phyloP scores from a whole-genome alignment of 78 protist species.

The Cyanophora paradoxa region DNA sequence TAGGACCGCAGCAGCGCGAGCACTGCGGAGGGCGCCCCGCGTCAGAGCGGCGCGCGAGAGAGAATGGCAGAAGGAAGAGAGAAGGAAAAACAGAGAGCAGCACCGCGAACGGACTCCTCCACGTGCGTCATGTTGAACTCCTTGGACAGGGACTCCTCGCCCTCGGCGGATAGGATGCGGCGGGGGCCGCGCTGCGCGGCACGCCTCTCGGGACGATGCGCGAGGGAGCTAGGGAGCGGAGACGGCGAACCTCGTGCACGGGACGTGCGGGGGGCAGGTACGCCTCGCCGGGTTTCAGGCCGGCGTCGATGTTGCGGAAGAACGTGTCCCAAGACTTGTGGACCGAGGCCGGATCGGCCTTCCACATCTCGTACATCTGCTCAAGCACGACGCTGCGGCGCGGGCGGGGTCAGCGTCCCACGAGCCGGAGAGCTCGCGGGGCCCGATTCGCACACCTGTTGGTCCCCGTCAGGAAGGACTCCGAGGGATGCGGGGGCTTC shows the following conservation, averaged over 20 bases:
- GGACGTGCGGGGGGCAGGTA: background rate
- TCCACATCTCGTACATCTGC: constrained; percentile 23
- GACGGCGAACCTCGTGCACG: background rate
- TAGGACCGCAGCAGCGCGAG: too few relatives aligned
- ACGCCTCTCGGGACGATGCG: background rate
- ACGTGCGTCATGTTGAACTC: background rate
- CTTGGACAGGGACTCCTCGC: too few relatives aligned
- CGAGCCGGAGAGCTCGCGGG: too few relatives aligned
- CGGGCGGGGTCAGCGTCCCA: too few relatives aligned
- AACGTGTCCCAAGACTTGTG: constrained; percentile 22
- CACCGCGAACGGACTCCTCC: constrained; percentile 17
- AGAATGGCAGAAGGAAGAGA: too few relatives aligned
- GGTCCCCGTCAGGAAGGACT: constrained; percentile 4
- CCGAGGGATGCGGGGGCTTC: background rate
- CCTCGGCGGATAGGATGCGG: too few relatives aligned
- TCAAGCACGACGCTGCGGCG: too few relatives aligned
- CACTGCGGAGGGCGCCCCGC: too few relatives aligned
- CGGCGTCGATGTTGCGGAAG: constrained; percentile 14
- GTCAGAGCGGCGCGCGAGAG: too few relatives aligned
- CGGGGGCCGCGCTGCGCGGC: background rate
- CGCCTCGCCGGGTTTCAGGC: background rate
- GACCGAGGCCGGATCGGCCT: constrained; percentile 18
- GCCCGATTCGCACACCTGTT: background rate
- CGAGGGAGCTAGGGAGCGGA: background rate
- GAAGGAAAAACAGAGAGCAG: too few relatives aligned